phyloP scores from a whole-genome alignment of 2,329 filamentous ascomycete genomes.

The Bipolaris zeicola region DNA sequence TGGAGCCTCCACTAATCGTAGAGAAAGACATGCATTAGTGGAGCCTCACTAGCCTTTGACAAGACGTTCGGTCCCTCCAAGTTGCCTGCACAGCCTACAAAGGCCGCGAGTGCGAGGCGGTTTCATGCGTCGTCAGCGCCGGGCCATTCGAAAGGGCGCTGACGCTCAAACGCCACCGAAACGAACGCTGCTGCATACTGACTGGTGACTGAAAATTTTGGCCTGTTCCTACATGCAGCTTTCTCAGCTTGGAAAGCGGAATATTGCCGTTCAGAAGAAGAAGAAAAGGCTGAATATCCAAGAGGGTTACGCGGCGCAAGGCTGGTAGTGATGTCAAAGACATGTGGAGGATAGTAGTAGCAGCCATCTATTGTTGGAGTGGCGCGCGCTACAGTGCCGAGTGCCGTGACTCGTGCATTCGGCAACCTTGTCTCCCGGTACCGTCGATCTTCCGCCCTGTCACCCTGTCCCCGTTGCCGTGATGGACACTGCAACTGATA shows the following conservation, averaged over 20 bases:
- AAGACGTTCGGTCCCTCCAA: not conserved
- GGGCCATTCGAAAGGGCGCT: slow-evolving; percentile 21
- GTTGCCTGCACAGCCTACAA: slow-evolving; percentile 21
- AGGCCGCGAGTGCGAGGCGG: slow-evolving; percentile 25
- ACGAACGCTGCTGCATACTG: slow-evolving; percentile 21
- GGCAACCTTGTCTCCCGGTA: slow-evolving; percentile 7
- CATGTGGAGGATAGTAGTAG: not conserved
- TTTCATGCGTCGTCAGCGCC: slow-evolving; percentile 46
- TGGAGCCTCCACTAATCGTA: slow-evolving; percentile 1
- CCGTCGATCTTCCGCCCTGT: slow-evolving; percentile 15
- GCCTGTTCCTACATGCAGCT: not conserved
- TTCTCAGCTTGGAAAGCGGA: not conserved
- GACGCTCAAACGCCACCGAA: slow-evolving; percentile 34
- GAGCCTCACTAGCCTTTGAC: slow-evolving; percentile 6
- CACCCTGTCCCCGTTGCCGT: not conserved
- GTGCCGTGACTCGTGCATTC: slow-evolving; percentile 11
- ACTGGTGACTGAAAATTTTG: not conserved
- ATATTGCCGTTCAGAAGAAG: not conserved
- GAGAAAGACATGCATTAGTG: slow-evolving; percentile 1
- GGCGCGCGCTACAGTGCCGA: slow-evolving; percentile 7
- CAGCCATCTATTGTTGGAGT: slow-evolving; percentile 25
- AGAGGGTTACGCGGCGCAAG: slow-evolving; percentile 8
- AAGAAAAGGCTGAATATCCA: not conserved
- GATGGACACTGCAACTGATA: not conserved
- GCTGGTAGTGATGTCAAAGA: slow-evolving; percentile 17